A percentile compares a stretch with the other conserved stretches of the same genome.
These are phyloP conservation scores for Aspergillus vadensis DNA, from an alignment of 2,329 filamentous ascomycete genomes.

Conservation along the genomic window DNA sequence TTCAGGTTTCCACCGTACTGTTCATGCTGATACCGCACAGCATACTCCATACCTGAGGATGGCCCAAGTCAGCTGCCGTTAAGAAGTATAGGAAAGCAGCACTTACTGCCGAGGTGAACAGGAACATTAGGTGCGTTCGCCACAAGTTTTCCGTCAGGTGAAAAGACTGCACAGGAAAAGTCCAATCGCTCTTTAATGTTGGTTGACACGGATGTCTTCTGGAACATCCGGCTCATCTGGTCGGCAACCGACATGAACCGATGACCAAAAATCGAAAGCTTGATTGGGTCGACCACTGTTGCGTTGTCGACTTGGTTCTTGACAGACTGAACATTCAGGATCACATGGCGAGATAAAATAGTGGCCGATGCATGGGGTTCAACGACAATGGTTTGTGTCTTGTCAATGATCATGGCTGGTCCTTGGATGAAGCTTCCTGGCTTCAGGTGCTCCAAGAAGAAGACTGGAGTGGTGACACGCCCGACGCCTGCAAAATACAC, in stretches of 20 bases:
- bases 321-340: background rate
- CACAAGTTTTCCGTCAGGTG: conserved; percentile 74
- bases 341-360: conserved; percentile 61
- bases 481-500: conserved; percentile 41
- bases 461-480: conserved; percentile 40
- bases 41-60: conserved; percentile 66
- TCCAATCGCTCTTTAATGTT: conserved; percentile 87
- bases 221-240: conserved; percentile 60
- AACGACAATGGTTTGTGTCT: conserved; percentile 81
- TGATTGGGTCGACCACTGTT: conserved; percentile 51
- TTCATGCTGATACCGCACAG: conserved; percentile 73
- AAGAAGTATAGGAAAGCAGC: background rate
- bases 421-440: conserved; percentile 52
- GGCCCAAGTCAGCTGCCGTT: background rate
- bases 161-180: conserved; percentile 81
- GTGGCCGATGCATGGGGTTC: conserved; percentile 75
- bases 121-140: conserved; percentile 72
- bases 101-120: conserved; percentile 69
- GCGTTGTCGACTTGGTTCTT: conserved; percentile 48
- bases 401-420: conserved; percentile 77
- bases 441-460: conserved; percentile 38
- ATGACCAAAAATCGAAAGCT: conserved; percentile 58
- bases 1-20: conserved; percentile 80
- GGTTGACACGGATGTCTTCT: conserved; percentile 58
- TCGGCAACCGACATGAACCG: conserved; percentile 63